Conservation (phyloP, 1,284 basidiomycete genomes). For the Pseudozyma hubeiensis region DNA sequence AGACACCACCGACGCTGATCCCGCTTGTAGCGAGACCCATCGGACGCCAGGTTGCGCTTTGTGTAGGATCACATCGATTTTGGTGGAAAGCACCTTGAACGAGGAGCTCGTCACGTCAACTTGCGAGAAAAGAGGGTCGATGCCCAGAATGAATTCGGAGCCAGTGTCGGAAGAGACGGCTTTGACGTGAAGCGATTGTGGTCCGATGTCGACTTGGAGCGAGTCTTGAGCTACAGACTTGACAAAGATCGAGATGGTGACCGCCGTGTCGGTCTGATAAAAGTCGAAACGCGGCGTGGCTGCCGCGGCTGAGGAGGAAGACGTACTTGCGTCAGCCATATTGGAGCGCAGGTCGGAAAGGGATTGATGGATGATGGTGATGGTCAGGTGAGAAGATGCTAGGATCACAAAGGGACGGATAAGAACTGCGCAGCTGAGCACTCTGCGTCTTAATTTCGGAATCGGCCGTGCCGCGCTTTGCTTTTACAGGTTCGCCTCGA, state of each 20-base stretch:
- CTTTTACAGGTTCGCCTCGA: constrained; percentile 6
- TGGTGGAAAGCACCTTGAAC: constrained; percentile 52
- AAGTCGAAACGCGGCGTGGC: constrained; percentile 61
- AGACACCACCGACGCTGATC: constrained; percentile 1
- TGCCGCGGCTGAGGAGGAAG: background rate
- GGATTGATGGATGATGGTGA: constrained; percentile 8
- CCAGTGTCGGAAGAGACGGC: constrained; percentile 25
- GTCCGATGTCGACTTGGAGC: constrained; percentile 35
- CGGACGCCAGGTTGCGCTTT: constrained; percentile 44
- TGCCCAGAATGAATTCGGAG: constrained; percentile 26
- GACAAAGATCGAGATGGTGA: constrained; percentile 62
- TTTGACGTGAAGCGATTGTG: constrained; percentile 27
- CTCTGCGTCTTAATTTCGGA: background rate
- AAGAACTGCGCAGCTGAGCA: constrained; percentile 10
- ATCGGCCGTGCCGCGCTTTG: no score
- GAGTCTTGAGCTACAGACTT: constrained; percentile 50
- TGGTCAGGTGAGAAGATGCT: constrained; percentile 20
- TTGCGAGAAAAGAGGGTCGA: constrained; percentile 43
- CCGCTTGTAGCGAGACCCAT: constrained; percentile 44
- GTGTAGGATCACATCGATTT: constrained; percentile 59
- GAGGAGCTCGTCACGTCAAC: constrained; percentile 38
- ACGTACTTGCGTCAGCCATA: constrained; percentile 12
- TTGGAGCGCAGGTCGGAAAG: background rate
- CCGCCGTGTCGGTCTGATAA: constrained; percentile 65
- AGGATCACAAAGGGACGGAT: constrained; percentile 4